Evolutionary conservation across 768 basidiomycete species (phyloP), one percentile per base, ranked within the genome.

Genomic region (Auriscalpium microsporum): DNA sequence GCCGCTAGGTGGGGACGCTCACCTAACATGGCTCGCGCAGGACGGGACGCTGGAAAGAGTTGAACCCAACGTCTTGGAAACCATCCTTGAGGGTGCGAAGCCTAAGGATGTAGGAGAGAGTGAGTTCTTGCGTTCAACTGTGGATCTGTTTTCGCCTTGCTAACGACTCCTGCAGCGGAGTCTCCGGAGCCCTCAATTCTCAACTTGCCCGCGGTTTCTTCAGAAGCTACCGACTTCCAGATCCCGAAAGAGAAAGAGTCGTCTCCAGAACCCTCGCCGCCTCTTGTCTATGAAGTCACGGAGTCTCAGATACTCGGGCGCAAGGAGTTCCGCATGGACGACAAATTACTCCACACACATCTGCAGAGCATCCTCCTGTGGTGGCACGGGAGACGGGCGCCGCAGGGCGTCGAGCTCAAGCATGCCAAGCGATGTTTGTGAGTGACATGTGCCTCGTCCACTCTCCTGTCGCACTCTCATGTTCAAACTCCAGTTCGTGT

Each of bases 331-430:
- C 21, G 45, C 1, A 75, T 86, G 65, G 73, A 89, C 49, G 72
- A 79, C 9, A 42, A 45, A 1, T 58, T 79, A 45, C 75, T 95
- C 17, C 75, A 83, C 21, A 57, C 57, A 1, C 76, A 86, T 58
- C 68, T 94, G 21, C 60, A 63, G 1, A 74, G 75, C 52, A 72
- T 85, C 0, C 67, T 92, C 2, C 67, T 75, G 50, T 94, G 87
- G 82, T 95, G 93, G 93, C 69, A 76, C 55, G 89, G 90, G 1
- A 61, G 74, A 52, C 75, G 92, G 42, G 71, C 75, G 34, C 81
- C 92, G 0, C 67, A 69, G n/a, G 93, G 93, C 1, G 93, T 94
- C 0, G 74, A 75, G 2, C 34, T 84, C 19, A 69, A 76, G 45
- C 73, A 86, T 50, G 72, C 83, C 3, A 63, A 74, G 54, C 75